Conservation (phyloP, 805 yeast genomes). For the Starmerella riodocensis region DNA sequence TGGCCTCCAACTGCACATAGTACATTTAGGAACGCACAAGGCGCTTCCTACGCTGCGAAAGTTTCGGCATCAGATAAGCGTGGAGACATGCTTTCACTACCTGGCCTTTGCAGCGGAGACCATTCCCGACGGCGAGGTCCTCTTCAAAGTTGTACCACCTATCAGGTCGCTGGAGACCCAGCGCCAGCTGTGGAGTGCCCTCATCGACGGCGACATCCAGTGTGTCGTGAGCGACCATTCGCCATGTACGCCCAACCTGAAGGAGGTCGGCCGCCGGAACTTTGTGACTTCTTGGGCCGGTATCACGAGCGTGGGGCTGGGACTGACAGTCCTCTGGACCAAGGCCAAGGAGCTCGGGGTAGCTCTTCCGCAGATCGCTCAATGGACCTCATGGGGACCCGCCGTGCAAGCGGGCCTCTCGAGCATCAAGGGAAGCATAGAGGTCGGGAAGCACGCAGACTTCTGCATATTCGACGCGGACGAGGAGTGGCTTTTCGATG, state of each 20-base stretch:
- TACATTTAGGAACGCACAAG: constrained; percentile 75
- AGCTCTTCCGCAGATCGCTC: constrained; percentile 46
- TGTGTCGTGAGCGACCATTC: constrained; percentile 93
- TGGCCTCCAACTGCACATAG: constrained; percentile 53
- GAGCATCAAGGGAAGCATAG: constrained; percentile 58
- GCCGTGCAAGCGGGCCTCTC: constrained; percentile 72
- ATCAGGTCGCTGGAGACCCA: constrained; percentile 67
- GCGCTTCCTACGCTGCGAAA: constrained; percentile 62
- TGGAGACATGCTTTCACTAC: constrained; percentile 93
- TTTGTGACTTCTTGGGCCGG: constrained; percentile 96
- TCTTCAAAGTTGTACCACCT: constrained; percentile 91
- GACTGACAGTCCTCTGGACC: constrained; percentile 68
- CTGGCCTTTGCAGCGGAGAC: constrained; percentile 63
- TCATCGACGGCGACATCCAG: constrained; percentile 49
- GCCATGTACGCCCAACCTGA: constrained; percentile 87
- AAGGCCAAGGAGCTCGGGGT: constrained; percentile 39
- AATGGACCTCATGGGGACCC: constrained; percentile 75
- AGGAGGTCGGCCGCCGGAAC: constrained; percentile 70
- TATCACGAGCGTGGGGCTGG: constrained; percentile 82
- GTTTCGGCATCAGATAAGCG: constrained; percentile 37
- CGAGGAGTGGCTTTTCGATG: constrained; percentile 33
- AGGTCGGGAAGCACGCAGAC: constrained; percentile 77
- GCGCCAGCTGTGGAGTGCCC: constrained; percentile 62
- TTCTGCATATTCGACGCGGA: constrained; percentile 67
- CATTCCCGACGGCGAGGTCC: constrained; percentile 66